A percentile compares a stretch with the other conserved stretches of the same genome.
Evolutionary conservation across 2,329 filamentous ascomycete genomes (phyloP).

Genomic region (Xylariaceae sp.): DNA sequence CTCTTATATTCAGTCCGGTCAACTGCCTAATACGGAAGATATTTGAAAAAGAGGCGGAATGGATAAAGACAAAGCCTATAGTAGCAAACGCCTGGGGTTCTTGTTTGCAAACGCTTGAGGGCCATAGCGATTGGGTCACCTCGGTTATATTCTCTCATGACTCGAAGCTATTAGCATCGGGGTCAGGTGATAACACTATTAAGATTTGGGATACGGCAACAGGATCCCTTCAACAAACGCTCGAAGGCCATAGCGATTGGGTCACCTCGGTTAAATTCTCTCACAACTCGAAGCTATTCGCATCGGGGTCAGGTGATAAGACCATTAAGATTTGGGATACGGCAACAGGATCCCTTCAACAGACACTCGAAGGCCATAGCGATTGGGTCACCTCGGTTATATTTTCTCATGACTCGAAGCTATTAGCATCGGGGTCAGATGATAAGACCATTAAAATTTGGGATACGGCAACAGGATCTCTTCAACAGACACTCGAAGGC

Average conservation of each 20-base stretch:
- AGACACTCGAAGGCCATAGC: too few relatives aligned
- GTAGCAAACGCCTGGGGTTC: slow-evolving; percentile 1
- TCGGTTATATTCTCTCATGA: not conserved
- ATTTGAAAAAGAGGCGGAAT: slow-evolving; percentile 23
- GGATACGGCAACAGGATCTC: too few relatives aligned
- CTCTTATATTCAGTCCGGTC: slow-evolving; percentile 25
- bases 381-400: too few relatives aligned
- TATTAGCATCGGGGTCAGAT: too few relatives aligned
- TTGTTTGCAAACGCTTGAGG: slow-evolving; percentile 2
- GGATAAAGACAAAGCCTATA: slow-evolving; percentile 12
- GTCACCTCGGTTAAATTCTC: not conserved
- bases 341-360: too few relatives aligned
- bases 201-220: slow-evolving; percentile 8
- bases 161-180: not conserved
- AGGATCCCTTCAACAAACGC: not conserved
- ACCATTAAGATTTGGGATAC: too few relatives aligned
- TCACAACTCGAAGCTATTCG: too few relatives aligned
- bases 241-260: not conserved
- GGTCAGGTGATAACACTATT: not conserved
- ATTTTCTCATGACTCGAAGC: too few relatives aligned
- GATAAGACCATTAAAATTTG: too few relatives aligned
- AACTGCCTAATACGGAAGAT: slow-evolving; percentile 13
- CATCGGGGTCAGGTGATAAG: too few relatives aligned
- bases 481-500: too few relatives aligned
- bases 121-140: not conserved